Evolutionary conservation across 2,329 filamentous ascomycete genomes (phyloP), one percentile per base, ranked within the genome.

Genomic region (Pyricularia pennisetigena): DNA sequence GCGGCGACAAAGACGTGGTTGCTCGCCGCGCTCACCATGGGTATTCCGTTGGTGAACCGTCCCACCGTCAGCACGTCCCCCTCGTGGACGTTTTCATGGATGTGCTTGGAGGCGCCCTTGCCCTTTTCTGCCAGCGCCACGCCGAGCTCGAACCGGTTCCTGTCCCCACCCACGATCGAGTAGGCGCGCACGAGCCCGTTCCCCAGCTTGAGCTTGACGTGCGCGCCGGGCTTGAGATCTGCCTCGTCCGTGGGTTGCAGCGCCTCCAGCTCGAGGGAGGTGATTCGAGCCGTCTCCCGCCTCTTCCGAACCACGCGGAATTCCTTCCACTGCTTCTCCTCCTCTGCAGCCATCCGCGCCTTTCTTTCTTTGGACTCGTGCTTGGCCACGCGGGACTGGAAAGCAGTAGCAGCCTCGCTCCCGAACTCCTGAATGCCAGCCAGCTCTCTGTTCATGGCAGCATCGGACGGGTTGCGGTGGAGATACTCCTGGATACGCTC

Each of bases 1-100:
- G 85, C 88, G 0, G 82, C 86, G 32, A 91, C 83, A 72, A 90
- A 86, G 57, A 90, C 79, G 70, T 90, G 87, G 66, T 84, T 80
- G 70, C 84, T 86, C 8, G 85, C 85, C 0, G 80, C 76, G 2
- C 69, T 73, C 0, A 78, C 78, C 1, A 82, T 75, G 1, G 81
- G 80, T 28, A 88, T 80, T 61, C 81, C 83, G 0, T 77, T 74
- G 0, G 82, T 85, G 32, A 88, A 80, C 35, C 80, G 79, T 2
- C 83, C 81, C 1, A 86, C 81, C 9, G 81, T 79, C 8, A 90
- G 71, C 2, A 79, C 71, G 69, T 86, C 82, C 0, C 85, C 86
- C 0, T 80, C 76, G 0, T 79, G 73, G 0, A 82, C 75, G 0
- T 75, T 69, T 20, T 83, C 74, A 73, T 90, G 87, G 1, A 90